These are phyloP conservation scores for Fusarium nelsonii DNA, from an alignment of 2,329 filamentous ascomycete genomes.

Conservation along the genomic window DNA sequence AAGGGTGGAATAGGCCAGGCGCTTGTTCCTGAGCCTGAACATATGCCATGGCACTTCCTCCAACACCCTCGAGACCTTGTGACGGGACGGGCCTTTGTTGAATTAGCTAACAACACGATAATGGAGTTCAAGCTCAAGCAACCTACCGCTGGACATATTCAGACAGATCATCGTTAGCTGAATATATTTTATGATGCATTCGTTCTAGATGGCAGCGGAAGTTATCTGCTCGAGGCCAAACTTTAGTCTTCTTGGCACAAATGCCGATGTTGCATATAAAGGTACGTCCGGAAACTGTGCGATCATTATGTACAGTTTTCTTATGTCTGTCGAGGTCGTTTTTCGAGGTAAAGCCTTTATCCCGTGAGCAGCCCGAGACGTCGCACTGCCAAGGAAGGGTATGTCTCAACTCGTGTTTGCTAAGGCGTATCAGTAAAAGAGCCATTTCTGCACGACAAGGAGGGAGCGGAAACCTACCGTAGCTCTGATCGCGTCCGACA, in stretches of 20 bases:
- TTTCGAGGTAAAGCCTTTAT: conserved; percentile 78
- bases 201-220: conserved; percentile 83
- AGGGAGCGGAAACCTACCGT: conserved; percentile 57
- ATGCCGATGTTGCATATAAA: conserved; percentile 47
- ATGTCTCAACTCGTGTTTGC: conserved; percentile 82
- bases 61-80: conserved; percentile 47
- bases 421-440: conserved; percentile 54
- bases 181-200: conserved; percentile 66
- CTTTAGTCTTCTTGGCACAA: conserved; percentile 62
- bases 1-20: conserved; percentile 31
- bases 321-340: conserved; percentile 88
- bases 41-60: conserved; percentile 46
- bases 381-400: conserved; percentile 74
- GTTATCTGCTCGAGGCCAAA: conserved; percentile 87
- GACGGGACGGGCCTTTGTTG: conserved; percentile 22
- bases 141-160: conserved; percentile 49
- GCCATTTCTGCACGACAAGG: background rate
- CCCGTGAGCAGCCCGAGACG: conserved; percentile 66
- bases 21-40: conserved; percentile 34
- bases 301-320: conserved; percentile 75
- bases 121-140: background rate
- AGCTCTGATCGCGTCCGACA: conserved; percentile 68
- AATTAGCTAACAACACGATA: conserved; percentile 6
- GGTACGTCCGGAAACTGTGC: conserved; percentile 42
- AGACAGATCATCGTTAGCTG: conserved; percentile 55